Base-by-base conservation (phyloP, 805 yeast genomes). In the Candida bentonensis region DNA sequence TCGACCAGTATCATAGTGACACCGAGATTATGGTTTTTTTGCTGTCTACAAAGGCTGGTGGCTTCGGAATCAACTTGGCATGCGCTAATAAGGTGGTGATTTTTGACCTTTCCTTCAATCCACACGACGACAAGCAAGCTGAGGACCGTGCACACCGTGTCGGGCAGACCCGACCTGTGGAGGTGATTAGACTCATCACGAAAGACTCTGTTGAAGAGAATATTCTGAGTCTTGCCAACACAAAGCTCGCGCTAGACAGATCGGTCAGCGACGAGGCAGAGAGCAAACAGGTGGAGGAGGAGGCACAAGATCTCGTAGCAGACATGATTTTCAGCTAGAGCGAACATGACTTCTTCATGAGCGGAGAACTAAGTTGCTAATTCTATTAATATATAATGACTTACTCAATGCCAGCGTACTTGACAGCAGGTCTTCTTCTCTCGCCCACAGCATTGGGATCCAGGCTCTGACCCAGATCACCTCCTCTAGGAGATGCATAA, bases 141-240 rank as follows among this genome's bases (percentile, higher is more conserved):
- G 97, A 94, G 59, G 99, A 92, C 62, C 76, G 99, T 58, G 95
- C 97, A 0, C 99, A 92, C 61, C 74, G 99, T 62, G 96, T 92
- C 22, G 98, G 98, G 1, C 97, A 89, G 64, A 76, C 79, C 4
- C 76, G 80, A 44, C 85, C 82, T 42, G 99, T 92, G 20, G 66
- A 69, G 44, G 95, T 94, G 15, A 72, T 75, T 34, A 76, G 94
- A 46, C 64, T 92, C 48, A 78, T 92, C 43, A 73, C 82, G 7
- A 72, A 70, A 50, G 70, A 76, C 46, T 78, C 95, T 1, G 82
- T 92, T 33, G 99, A 92, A 54, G 96, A 89, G 61, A 86, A 82
- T 53, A 88, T 92, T 53, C 69, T 80, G 48, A 78, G 77, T 53
- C 64, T 92, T 56, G 97, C 96, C 0, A 83, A 83, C 55, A 85